A percentile compares a stretch with the other conserved stretches of the same genome.
phyloP scores from a whole-genome alignment of 2,329 filamentous ascomycete species.

The Arthroderma sp. region DNA sequence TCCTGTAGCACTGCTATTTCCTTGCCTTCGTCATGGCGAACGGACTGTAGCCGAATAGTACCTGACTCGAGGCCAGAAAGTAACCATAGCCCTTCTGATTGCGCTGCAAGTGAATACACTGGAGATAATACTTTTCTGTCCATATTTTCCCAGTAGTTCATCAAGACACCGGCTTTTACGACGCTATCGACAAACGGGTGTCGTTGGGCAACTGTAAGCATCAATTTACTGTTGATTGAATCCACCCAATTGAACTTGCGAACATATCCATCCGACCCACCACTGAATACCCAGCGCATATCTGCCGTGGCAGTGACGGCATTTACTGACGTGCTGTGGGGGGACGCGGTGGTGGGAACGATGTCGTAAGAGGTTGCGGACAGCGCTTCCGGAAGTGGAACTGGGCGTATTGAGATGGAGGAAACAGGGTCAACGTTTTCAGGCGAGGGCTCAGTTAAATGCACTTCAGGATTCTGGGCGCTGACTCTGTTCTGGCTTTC shows the following conservation, averaged over 20 bases:
- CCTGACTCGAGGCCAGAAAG: conserved; percentile 83
- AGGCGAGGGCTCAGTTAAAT: conserved; percentile 36
- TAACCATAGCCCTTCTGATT: conserved; percentile 81
- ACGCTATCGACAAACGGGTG: conserved; percentile 98
- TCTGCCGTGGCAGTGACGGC: conserved; percentile 84
- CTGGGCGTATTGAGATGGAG: conserved; percentile 38
- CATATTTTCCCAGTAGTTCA: conserved; percentile 98
- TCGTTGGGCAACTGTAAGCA: conserved; percentile 84
- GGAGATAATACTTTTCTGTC: conserved; percentile 64
- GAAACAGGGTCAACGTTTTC: conserved; percentile 17
- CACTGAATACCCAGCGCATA: conserved; percentile 87
- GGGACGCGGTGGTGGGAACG: conserved; percentile 89
- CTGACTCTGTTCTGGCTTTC: conserved; percentile 23
- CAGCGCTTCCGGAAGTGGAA: conserved; percentile 63
- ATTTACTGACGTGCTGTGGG: conserved; percentile 91
- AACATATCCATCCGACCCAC: conserved; percentile 88
- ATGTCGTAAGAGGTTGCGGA: conserved; percentile 80
- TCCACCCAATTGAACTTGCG: conserved; percentile 92
- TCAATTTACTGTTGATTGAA: conserved; percentile 86
- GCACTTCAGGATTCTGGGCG: conserved; percentile 33
- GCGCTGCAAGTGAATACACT: conserved; percentile 85
- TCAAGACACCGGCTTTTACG: conserved; percentile 80
- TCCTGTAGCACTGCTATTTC: conserved; percentile 67
- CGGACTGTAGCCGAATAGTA: conserved; percentile 82
- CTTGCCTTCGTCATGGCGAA: conserved; percentile 88